Percentiles rank a stretch among this genome's conserved stretches.
Evolutionary conservation across 2,329 filamentous ascomycete species (phyloP).

Genomic region (Cyphellophora attinorum): DNA sequence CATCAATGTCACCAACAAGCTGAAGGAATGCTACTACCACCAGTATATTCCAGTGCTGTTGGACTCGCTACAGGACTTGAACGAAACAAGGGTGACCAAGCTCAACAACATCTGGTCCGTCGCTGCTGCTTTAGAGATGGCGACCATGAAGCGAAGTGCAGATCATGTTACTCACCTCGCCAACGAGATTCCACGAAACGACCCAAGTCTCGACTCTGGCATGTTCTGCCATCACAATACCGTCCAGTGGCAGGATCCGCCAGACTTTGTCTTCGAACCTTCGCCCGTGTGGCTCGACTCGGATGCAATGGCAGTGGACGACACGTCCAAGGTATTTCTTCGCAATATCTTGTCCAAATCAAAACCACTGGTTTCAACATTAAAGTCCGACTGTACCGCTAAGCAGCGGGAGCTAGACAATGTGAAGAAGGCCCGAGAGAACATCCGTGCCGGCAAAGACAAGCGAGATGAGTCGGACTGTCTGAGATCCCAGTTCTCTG

Average conservation of each 20-base stretch:
- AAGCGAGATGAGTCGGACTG: conserved; percentile 82
- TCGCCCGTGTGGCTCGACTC: conserved; percentile 97
- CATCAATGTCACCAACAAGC: conserved; percentile 94
- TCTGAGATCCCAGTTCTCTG: conserved; percentile 68
- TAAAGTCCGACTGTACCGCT: conserved; percentile 74
- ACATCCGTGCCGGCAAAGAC: conserved; percentile 72
- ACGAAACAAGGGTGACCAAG: conserved; percentile 75
- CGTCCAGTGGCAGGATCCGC: conserved; percentile 69
- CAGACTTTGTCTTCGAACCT: conserved; percentile 79
- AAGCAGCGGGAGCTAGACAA: conserved; percentile 78
- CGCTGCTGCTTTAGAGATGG: conserved; percentile 69
- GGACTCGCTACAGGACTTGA: conserved; percentile 83
- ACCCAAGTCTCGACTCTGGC: conserved; percentile 83
- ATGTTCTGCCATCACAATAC: conserved; percentile 97
- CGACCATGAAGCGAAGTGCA: conserved; percentile 65
- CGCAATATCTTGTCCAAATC: conserved; percentile 88
- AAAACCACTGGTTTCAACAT: conserved; percentile 69
- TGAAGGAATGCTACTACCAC: conserved; percentile 95
- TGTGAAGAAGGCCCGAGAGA: conserved; percentile 62
- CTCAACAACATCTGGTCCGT: conserved; percentile 79
- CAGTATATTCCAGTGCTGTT: conserved; percentile 91
- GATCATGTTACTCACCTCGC: conserved; percentile 63
- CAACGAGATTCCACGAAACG: conserved; percentile 76
- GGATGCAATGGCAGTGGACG: conserved; percentile 74
- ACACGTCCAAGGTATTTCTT: conserved; percentile 77